Percentiles rank a stretch among this genome's conserved stretches.
Conservation (phyloP, 108 stramenopile species). For the Cyclotella choctawhatcheeana region DNA sequence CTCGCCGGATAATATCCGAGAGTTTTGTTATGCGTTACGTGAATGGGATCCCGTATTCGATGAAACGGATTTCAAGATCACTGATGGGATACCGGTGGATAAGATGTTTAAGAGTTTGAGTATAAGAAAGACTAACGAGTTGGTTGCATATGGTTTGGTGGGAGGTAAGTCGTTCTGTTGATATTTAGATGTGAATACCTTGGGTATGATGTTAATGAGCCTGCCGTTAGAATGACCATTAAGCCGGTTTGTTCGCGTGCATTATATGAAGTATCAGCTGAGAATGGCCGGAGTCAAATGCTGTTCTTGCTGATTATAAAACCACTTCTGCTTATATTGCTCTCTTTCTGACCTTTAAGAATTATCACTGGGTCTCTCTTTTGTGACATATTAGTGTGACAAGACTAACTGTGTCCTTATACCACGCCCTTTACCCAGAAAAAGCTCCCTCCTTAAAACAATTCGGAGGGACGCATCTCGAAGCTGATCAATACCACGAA, state of each 20-base stretch:
- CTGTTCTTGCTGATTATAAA: conserved; percentile 50
- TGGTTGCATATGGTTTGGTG: conserved; percentile 81
- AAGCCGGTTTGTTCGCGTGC: conserved; percentile 49
- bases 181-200: neutral
- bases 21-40: conserved; percentile 61
- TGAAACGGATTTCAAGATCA: conserved; percentile 81
- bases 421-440: conserved; percentile 10
- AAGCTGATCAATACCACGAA: conserved; percentile 79
- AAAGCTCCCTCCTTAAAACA: conserved; percentile 65
- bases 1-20: conserved; percentile 46
- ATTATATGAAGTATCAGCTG: conserved; percentile 24
- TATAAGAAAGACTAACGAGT: conserved; percentile 65
- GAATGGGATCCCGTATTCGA: conserved; percentile 59
- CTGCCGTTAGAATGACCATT: conserved; percentile 45
- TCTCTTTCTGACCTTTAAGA: conserved; percentile 25
- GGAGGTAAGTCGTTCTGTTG: conserved; percentile 25
- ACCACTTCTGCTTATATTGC: conserved; percentile 38
- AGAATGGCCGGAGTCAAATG: conserved; percentile 69
- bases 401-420: no score
- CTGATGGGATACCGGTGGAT: conserved; percentile 60
- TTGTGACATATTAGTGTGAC: no score
- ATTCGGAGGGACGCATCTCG: conserved; percentile 70
- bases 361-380: no score
- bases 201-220: conserved; percentile 57
- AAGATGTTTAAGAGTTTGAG: conserved; percentile 65